These are phyloP conservation scores for Sphaerulina musiva DNA, from an alignment of 2,329 filamentous ascomycete genomes.

Conservation along the genomic window DNA sequence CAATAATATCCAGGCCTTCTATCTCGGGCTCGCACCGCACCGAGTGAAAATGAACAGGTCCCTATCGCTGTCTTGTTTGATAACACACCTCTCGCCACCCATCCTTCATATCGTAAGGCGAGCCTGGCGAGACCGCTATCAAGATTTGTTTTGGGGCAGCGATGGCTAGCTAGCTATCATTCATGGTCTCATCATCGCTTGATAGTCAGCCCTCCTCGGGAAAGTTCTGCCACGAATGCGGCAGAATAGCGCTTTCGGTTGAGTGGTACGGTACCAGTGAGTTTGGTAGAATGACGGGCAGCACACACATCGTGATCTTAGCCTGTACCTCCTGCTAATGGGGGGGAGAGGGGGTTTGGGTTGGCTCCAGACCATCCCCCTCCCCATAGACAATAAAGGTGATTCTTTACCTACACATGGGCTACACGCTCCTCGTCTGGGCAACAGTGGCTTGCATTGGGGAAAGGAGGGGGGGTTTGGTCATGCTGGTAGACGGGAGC, in stretches of 20 bases:
- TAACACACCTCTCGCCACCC: constrained; percentile 1
- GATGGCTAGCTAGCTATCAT: not conserved
- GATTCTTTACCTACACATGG: not conserved
- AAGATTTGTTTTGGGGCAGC: not conserved
- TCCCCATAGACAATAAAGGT: not conserved
- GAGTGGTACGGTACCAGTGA: not conserved
- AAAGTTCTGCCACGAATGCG: constrained; percentile 1
- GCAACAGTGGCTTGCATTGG: constrained; percentile 1
- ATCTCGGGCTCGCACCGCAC: constrained; percentile 2
- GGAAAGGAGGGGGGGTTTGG: not conserved
- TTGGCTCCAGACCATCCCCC: too few species aligned
- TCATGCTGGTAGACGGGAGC: not conserved
- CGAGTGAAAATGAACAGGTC: not conserved
- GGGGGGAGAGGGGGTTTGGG: too few species aligned
- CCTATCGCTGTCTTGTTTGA: constrained; percentile 1
- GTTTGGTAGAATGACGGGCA: not conserved
- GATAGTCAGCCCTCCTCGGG: not conserved
- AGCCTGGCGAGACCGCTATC: not conserved
- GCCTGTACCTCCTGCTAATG: not conserved
- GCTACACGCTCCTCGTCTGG: constrained; percentile 2
- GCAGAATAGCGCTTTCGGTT: constrained; percentile 3
- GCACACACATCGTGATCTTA: constrained; percentile 1
- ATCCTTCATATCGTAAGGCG: constrained; percentile 1
- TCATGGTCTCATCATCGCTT: not conserved
- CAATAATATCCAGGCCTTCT: constrained; percentile 3